Conservation (phyloP, 345 rosid genomes). For the Rhodomyrtus tomentosa region DNA sequence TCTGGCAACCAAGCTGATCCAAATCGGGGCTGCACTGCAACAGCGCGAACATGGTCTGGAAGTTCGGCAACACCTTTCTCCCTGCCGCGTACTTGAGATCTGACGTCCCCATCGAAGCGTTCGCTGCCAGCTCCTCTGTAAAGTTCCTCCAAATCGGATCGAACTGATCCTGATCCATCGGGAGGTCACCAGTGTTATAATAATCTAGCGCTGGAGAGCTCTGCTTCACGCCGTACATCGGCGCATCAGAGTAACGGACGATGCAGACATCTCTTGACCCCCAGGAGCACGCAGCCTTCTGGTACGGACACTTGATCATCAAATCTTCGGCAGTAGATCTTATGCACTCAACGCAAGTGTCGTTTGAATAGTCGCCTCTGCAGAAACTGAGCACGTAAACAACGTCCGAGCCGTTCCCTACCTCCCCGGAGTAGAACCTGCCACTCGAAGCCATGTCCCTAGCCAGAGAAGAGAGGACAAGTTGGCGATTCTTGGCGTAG, state of each 20-base stretch:
- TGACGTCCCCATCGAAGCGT: not conserved
- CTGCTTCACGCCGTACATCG: not conserved
- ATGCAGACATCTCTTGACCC: not conserved
- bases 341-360: not conserved
- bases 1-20: not conserved
- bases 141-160: not conserved
- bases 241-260: not conserved
- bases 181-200: not conserved
- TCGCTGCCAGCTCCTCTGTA: not conserved
- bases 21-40: not conserved
- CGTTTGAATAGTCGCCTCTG: not conserved
- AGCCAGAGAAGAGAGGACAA: not conserved
- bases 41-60: not conserved
- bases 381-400: not conserved
- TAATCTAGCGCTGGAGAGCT: rapidly evolving
- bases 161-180: not conserved
- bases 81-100: not conserved
- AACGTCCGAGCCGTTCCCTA: not conserved
- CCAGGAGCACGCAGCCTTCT: not conserved
- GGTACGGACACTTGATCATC: not conserved
- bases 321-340: not conserved
- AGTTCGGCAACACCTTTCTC: not conserved
- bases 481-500: not conserved
- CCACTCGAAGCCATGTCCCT: not conserved
- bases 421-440: not conserved